phyloP scores from a whole-genome alignment of 2,329 filamentous ascomycete genomes.

The Penicillium janthinellum region DNA sequence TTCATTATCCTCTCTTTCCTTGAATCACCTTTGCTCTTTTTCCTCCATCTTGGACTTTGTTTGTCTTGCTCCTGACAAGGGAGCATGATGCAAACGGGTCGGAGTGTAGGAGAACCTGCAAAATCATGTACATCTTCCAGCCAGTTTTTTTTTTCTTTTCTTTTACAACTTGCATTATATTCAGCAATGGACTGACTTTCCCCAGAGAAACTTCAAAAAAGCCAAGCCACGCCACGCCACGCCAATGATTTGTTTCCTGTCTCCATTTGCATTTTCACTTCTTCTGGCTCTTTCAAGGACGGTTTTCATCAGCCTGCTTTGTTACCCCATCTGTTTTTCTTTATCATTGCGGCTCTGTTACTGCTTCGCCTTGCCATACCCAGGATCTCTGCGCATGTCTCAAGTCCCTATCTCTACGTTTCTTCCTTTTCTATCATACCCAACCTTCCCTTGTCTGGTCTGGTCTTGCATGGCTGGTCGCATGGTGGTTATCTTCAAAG shows the following conservation, averaged over 20 bases:
- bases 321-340: slow-evolving; percentile 4
- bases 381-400: slow-evolving; percentile 23
- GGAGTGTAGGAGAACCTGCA: not conserved
- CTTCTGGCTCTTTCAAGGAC: not conserved
- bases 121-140: slow-evolving; percentile 14
- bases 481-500: slow-evolving; percentile 9
- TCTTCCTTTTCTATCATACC: slow-evolving; percentile 7
- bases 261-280: not conserved
- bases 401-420: slow-evolving; percentile 19
- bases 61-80: not conserved
- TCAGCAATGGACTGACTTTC: slow-evolving; percentile 16
- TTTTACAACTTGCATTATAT: slow-evolving; percentile 5
- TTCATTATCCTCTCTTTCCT: slow-evolving; percentile 15
- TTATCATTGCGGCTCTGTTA: slow-evolving; percentile 14
- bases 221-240: not conserved
- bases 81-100: not conserved
- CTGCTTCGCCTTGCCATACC: slow-evolving; percentile 22
- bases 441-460: slow-evolving; percentile 5
- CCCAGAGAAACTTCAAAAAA: slow-evolving; percentile 8
- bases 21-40: slow-evolving; percentile 10
- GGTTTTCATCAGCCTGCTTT: not conserved
- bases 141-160: not conserved
- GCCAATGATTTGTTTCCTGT: slow-evolving; percentile 1
- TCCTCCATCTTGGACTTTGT: not conserved
- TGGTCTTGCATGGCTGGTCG: slow-evolving; percentile 16